Evolutionary conservation across 2,329 filamentous ascomycete genomes (phyloP).

Genomic region (Trichoderma breve): DNA sequence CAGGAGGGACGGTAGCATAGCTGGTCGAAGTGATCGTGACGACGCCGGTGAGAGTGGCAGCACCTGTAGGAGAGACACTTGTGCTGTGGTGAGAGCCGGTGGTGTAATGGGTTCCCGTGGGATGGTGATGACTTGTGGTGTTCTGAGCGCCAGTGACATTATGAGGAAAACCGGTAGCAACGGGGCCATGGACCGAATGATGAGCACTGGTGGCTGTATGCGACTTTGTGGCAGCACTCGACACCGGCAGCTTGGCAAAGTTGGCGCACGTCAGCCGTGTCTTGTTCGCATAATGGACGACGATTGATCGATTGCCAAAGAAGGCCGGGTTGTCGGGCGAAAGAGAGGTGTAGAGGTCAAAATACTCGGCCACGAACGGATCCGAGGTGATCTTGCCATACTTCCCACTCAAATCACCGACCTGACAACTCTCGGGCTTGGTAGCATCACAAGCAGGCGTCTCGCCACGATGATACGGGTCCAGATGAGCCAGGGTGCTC

Average conservation of each 20-base stretch:
- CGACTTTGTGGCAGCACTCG: not conserved
- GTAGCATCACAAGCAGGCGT: slow-evolving; percentile 56
- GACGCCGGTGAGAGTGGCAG: not conserved
- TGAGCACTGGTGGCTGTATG: not conserved
- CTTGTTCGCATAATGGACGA: slow-evolving; percentile 62
- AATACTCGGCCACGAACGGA: slow-evolving; percentile 50
- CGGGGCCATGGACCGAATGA: not conserved
- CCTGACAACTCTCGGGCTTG: slow-evolving; percentile 65
- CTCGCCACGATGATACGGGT: slow-evolving; percentile 67
- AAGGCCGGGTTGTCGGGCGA: slow-evolving; percentile 51
- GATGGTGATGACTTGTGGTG: not conserved
- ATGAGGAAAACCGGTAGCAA: not conserved
- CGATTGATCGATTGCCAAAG: slow-evolving; percentile 64
- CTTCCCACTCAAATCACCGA: slow-evolving; percentile 76
- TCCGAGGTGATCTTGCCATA: slow-evolving; percentile 58
- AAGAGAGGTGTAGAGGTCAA: slow-evolving; percentile 59
- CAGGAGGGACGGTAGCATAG: not conserved
- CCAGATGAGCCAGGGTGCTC: slow-evolving; percentile 63
- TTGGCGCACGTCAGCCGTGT: slow-evolving; percentile 65
- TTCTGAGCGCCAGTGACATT: not conserved
- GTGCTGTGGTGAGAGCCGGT: not conserved
- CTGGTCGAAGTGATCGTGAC: not conserved
- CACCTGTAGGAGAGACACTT: not conserved
- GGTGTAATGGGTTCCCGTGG: not conserved
- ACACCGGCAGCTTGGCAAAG: slow-evolving; percentile 41